phyloP scores from a whole-genome alignment of 495 filamentous ascomycete genomes.

The Aspergillus leporis region DNA sequence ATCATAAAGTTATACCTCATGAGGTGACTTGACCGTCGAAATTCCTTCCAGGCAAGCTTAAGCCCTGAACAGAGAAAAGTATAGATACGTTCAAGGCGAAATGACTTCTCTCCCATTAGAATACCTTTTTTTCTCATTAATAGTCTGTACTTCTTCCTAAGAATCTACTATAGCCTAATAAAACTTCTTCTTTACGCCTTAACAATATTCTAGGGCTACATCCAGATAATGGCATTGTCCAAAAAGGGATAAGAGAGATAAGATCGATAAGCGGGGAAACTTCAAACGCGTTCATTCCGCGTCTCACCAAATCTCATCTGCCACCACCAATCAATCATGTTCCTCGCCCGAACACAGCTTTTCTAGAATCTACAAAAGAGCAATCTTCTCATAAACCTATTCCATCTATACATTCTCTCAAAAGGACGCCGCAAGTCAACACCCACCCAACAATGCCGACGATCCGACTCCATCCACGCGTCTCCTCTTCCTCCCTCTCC shows the following conservation, averaged over 20 bases:
- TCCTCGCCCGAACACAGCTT: not conserved
- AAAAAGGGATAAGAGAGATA: not conserved
- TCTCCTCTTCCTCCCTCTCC: conserved; percentile 16
- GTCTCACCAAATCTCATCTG: not conserved
- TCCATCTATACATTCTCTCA: not conserved
- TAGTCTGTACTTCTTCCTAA: no score
- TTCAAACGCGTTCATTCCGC: not conserved
- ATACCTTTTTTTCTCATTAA: no score
- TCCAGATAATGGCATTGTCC: not conserved
- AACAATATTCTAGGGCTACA: no score
- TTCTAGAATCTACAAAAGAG: not conserved
- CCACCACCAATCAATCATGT: not conserved
- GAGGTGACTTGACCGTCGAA: no score
- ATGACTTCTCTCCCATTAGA: no score
- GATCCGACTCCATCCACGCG: conserved; percentile 36
- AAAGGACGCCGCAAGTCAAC: not conserved
- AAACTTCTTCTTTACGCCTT: no score
- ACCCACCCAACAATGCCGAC: conserved; percentile 40
- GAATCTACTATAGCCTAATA: no score
- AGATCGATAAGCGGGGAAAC: not conserved
- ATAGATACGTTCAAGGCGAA: no score
- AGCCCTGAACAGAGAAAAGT: no score
- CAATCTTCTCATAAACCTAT: not conserved
- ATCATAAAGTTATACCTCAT: no score
- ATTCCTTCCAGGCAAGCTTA: no score